Conservation (phyloP, 345 rosid species). For the Camelina neglecta region DNA sequence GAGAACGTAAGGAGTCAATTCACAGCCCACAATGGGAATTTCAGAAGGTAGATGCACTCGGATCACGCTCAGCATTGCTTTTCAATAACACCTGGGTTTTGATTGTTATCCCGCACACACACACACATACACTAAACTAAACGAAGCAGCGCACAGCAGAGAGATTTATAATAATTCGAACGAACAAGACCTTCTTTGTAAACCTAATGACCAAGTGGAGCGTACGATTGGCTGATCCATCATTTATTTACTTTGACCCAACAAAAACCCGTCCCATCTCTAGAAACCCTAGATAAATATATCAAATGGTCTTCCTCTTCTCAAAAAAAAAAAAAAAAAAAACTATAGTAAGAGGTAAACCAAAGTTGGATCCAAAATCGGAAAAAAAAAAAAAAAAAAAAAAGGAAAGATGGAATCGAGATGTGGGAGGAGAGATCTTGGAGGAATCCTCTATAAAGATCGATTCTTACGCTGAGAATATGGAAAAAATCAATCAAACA, state of each 20-base stretch:
- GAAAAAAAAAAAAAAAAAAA: background rate
- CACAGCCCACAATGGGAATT: constrained; percentile 97
- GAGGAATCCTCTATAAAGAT: constrained; percentile 23
- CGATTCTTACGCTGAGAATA: constrained; percentile 39
- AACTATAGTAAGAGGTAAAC: too few relatives aligned
- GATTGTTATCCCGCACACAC: constrained; percentile 46
- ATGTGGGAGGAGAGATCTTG: constrained; percentile 30
- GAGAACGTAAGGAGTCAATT: constrained; percentile 92
- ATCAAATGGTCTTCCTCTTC: background rate
- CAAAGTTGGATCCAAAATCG: constrained; percentile 20
- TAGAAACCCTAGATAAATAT: constrained; percentile 28
- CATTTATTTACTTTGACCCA: constrained; percentile 53
- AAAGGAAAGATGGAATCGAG: background rate
- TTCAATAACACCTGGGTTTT: constrained; percentile 41
- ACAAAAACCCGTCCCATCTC: constrained; percentile 33
- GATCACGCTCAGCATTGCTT: constrained; percentile 97
- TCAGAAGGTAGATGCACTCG: constrained; percentile 98
- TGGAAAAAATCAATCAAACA: constrained; percentile 25
- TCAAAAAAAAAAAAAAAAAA: too few relatives aligned
- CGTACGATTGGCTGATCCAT: constrained; percentile 75
- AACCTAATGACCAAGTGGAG: constrained; percentile 34
- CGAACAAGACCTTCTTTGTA: constrained; percentile 7
- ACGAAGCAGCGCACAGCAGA: constrained; percentile 29
- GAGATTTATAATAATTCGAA: constrained; percentile 30
- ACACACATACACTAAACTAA: background rate